Evolutionary conservation across 805 yeast genomes (phyloP), one percentile per base, ranked within the genome.

Genomic region (Candida verbasci): DNA sequence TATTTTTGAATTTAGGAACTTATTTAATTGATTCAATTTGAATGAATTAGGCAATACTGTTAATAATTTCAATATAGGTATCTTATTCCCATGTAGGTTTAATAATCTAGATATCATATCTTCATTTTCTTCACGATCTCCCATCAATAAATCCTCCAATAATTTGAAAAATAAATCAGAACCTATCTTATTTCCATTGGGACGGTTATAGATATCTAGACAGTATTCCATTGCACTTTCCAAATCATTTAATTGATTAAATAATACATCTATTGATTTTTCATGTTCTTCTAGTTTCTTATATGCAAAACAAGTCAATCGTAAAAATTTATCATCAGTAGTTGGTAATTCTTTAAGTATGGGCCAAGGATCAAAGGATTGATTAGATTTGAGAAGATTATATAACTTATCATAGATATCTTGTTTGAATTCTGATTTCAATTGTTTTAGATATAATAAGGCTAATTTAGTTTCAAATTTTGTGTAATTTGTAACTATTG

Each of bases 181-280:
- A 2, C 86, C 84, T 0, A 34, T 35, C n/a, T 48, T 50, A 9
- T 54, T 26, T 31, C 71, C 65, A 2, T 47, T 39, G 1, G 59
- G 56, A 4, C 34, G 35, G 20, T 28, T 17, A 42, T 70, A 74
- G 0, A 84, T 59, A 3, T 62, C 61, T 1, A 71, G 56, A 43
- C 93, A 80, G 48, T 84, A 84, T 3, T 59, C 52, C 41, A 82
- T 70, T 0, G 95, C 84, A n/a, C 65, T 60, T 15, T 57, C 57
- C 32, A 75, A 68, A 49, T 82, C 82, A 3, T 72, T 58, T 30
- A 85, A 55, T 15, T 78, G 77, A 33, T 73, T 67, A 31, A 76
- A 77, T 17, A 79, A 65, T 2, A 86, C 72, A 37, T 76, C 74
- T 12, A 91, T 59, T 0, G 86, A 80, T 34, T 76, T 71, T 9